Evolutionary conservation across 2,329 filamentous ascomycete species (phyloP).

Genomic region (Exophiala spinifera): DNA sequence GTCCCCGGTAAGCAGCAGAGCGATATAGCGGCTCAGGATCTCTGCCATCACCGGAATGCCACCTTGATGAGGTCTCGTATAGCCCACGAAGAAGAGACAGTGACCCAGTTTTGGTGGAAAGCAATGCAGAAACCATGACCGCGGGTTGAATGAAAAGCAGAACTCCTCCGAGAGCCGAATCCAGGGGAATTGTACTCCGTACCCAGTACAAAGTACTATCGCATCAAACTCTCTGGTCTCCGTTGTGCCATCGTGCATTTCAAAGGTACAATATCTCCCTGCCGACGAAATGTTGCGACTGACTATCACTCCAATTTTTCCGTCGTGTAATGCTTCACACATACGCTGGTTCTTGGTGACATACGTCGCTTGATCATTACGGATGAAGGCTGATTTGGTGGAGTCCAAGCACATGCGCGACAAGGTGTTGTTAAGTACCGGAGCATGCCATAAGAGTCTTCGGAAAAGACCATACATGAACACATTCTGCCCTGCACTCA

Average conservation of each 20-base stretch:
- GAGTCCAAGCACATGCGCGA: slow-evolving; percentile 9
- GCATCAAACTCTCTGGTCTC: slow-evolving; percentile 8
- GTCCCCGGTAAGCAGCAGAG: slow-evolving; percentile 6
- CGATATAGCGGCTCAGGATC: slow-evolving; percentile 17
- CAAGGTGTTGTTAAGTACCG: slow-evolving; percentile 10
- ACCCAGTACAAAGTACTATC: slow-evolving; percentile 13
- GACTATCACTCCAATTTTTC: slow-evolving; percentile 10
- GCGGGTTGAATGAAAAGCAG: slow-evolving; percentile 7
- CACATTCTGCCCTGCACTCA: slow-evolving; percentile 17
- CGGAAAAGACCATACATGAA: slow-evolving; percentile 13
- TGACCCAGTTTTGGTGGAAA: slow-evolving; percentile 12
- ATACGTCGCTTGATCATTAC: slow-evolving; percentile 16
- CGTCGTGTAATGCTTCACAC: slow-evolving; percentile 12
- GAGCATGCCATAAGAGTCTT: slow-evolving; percentile 9
- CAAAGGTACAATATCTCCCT: slow-evolving; percentile 6
- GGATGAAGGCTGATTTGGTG: slow-evolving; percentile 5
- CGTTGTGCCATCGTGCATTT: slow-evolving; percentile 4
- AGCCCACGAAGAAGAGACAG: slow-evolving; percentile 17
- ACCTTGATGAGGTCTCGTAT: slow-evolving; percentile 14
- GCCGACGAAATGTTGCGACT: background rate
- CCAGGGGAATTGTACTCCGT: slow-evolving; percentile 6
- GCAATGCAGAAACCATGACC: slow-evolving; percentile 16
- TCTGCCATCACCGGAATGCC: slow-evolving; percentile 16
- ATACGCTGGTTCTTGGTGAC: slow-evolving; percentile 17
- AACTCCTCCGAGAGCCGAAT: slow-evolving; percentile 1